These are phyloP conservation scores for Sporobolomyces phaffii DNA, from an alignment of 768 basidiomycete genomes.

Conservation along the genomic window DNA sequence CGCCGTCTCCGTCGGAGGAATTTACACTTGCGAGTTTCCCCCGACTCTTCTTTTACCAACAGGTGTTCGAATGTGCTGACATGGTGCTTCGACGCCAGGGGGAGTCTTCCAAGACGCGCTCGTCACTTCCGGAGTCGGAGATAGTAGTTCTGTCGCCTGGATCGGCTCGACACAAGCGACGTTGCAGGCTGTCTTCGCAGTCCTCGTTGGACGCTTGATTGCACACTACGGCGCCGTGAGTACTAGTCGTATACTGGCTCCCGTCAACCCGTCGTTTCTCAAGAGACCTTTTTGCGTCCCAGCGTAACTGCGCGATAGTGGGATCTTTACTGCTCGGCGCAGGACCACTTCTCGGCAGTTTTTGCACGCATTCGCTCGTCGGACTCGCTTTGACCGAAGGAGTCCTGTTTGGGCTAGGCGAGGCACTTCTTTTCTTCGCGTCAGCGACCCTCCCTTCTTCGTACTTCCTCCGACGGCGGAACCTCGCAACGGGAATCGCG, in stretches of 20 bases:
- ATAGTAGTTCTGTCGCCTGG: background rate
- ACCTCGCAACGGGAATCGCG: conserved; percentile 35
- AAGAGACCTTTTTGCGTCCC: background rate
- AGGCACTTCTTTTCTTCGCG: conserved; percentile 19
- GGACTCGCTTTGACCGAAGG: conserved; percentile 9
- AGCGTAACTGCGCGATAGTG: conserved; percentile 29
- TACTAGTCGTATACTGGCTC: background rate
- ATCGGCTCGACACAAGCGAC: conserved; percentile 3
- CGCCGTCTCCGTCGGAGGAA: background rate
- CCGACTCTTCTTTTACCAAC: too few relatives aligned
- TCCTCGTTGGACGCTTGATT: background rate
- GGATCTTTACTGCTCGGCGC: background rate
- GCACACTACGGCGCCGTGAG: conserved; percentile 9
- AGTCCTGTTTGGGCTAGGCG: conserved; percentile 8
- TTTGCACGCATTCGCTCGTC: background rate
- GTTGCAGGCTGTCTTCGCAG: background rate
- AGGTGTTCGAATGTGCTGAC: too few relatives aligned
- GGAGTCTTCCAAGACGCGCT: conserved; percentile 26
- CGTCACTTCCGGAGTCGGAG: background rate
- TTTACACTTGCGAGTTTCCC: conserved; percentile 1
- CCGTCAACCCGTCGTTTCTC: background rate
- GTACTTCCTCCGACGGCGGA: conserved; percentile 39
- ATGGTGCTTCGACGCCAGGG: too few relatives aligned
- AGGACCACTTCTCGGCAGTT: background rate
- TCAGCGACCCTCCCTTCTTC: conserved; percentile 27